phyloP scores from a whole-genome alignment of 371 early-diverging fungal genomes.

The Blastocladiella emersonii region DNA sequence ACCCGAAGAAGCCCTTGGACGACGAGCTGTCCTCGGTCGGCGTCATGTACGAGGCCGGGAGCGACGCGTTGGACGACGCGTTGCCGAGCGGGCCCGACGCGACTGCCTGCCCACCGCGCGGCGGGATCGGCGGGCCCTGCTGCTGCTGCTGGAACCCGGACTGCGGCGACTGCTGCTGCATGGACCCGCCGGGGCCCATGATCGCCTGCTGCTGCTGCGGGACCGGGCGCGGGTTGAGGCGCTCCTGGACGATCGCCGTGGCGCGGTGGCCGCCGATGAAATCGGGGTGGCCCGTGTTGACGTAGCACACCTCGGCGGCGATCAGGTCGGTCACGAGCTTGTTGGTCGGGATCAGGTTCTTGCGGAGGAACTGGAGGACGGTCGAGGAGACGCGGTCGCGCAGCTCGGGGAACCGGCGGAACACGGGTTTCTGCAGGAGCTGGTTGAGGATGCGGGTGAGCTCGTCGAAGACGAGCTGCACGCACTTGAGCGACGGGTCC shows the following conservation, averaged over 20 bases:
- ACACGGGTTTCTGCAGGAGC: constrained; percentile 76
- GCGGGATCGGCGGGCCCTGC: constrained; percentile 21
- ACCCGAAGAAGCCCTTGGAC: constrained; percentile 86
- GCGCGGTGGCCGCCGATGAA: constrained; percentile 93
- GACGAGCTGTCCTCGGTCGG: background rate
- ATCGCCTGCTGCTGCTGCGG: constrained; percentile 18
- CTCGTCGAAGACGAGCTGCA: constrained; percentile 88
- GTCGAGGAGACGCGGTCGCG: constrained; percentile 79
- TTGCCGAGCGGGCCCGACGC: no score
- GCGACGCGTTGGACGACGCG: background rate
- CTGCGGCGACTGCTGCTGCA: constrained; percentile 25
- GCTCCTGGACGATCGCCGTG: constrained; percentile 80
- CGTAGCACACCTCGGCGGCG: constrained; percentile 85
- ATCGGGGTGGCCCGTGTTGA: constrained; percentile 98
- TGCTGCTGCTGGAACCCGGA: no score
- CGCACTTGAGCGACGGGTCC: constrained; percentile 89
- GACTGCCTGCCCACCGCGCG: constrained; percentile 38
- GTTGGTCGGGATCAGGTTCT: constrained; percentile 74
- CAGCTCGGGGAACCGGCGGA: constrained; percentile 88
- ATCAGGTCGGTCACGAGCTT: constrained; percentile 86
- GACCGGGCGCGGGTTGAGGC: constrained; percentile 44
- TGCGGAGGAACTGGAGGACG: constrained; percentile 83
- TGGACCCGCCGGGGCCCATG: background rate
- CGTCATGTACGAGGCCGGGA: background rate
- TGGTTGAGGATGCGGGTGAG: constrained; percentile 82